Percentiles rank a stretch among this genome's conserved stretches.
phyloP scores from a whole-genome alignment of 805 yeast genomes.

The Ogataea naganishii region DNA sequence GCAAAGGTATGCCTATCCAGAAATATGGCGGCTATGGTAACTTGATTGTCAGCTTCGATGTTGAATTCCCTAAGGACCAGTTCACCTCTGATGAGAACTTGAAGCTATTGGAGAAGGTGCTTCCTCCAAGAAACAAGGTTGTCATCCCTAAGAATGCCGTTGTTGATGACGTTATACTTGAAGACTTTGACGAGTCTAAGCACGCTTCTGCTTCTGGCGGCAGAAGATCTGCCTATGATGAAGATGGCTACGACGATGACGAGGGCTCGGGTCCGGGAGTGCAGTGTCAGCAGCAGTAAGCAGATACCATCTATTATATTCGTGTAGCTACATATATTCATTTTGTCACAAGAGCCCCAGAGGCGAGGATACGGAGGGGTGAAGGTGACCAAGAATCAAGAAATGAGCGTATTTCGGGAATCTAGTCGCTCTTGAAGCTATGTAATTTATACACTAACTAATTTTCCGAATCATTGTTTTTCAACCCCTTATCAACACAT shows the following conservation, averaged over 20 bases:
- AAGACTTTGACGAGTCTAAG: constrained; percentile 58
- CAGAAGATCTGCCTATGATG: no score
- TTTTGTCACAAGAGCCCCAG: no score
- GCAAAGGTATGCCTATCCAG: constrained; percentile 96
- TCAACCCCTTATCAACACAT: no score
- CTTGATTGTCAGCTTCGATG: constrained; percentile 74
- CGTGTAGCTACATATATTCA: no score
- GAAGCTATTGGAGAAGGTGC: constrained; percentile 59
- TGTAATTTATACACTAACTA: no score
- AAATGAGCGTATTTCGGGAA: no score
- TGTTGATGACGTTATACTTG: constrained; percentile 73
- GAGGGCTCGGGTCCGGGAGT: constrained; percentile 50
- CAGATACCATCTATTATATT: no score
- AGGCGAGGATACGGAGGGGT: no score
- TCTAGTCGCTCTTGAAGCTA: no score
- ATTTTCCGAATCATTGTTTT: no score
- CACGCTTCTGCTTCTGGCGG: no score
- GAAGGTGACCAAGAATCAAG: no score
- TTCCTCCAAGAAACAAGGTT: constrained; percentile 67
- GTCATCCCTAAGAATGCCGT: constrained; percentile 62
- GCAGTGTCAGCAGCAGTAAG: constrained; percentile 83
- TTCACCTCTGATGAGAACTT: constrained; percentile 72
- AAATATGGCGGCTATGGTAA: constrained; percentile 86
- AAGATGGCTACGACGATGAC: constrained; percentile 29
- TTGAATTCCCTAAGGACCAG: constrained; percentile 77